Percentiles rank a stretch among this genome's conserved stretches.
Evolutionary conservation across 2,329 filamentous ascomycete species (phyloP).

Genomic region (Sporothrix schenckii): DNA sequence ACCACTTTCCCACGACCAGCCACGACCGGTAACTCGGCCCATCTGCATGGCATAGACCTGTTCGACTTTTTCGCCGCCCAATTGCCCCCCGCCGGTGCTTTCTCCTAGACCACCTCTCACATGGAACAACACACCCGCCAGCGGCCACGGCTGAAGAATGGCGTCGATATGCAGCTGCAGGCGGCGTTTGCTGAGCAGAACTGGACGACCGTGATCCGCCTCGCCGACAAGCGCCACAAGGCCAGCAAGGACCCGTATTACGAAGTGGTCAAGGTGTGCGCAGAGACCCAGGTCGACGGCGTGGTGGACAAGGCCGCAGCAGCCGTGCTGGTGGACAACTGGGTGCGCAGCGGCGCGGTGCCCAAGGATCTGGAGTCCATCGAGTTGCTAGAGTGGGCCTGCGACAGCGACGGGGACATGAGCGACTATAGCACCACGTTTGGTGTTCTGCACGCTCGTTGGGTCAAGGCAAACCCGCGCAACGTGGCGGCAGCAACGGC

Average conservation of each 20-base stretch:
- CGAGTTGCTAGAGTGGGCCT: conserved; percentile 60
- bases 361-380: conserved; percentile 56
- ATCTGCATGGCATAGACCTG: not conserved
- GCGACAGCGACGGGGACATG: conserved; percentile 38
- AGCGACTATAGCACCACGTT: conserved; percentile 52
- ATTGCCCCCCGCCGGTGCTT: not conserved
- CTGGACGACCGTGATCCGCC: conserved; percentile 55
- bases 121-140: conserved; percentile 37
- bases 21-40: not conserved
- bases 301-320: conserved; percentile 51
- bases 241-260: conserved; percentile 59
- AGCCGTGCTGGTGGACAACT: conserved; percentile 50
- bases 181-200: conserved; percentile 58
- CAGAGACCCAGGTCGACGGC: conserved; percentile 57
- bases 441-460: conserved; percentile 53
- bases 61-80: not conserved
- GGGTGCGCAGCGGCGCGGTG: conserved; percentile 51
- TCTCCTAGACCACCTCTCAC: not conserved
- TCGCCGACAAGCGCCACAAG: conserved; percentile 57
- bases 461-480: conserved; percentile 58
- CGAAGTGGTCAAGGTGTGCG: conserved; percentile 56
- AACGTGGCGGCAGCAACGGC: conserved; percentile 44
- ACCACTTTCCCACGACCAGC: not conserved
- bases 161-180: conserved; percentile 59
- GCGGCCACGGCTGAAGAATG: conserved; percentile 51